These are phyloP conservation scores for Akebia trifoliata DNA, from an alignment of 164 flowering plant genomes.

Conservation along the genomic window DNA sequence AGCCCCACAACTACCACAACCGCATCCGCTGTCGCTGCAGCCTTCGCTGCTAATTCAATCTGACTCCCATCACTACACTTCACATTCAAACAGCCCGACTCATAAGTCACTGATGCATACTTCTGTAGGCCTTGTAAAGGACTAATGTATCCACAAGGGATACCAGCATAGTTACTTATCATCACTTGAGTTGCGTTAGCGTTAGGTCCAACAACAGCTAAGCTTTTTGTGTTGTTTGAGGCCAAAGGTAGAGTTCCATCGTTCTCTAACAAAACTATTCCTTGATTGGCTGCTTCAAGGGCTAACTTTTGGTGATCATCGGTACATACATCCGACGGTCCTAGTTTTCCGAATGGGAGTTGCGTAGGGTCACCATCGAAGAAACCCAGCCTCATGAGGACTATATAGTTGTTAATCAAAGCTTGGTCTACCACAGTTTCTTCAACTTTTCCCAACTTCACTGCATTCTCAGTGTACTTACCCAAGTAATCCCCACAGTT, in stretches of 20 bases:
- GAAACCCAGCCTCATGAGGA: constrained; percentile 69
- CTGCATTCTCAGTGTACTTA: constrained; percentile 44
- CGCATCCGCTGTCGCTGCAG: constrained; percentile 41
- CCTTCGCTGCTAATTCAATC: constrained; percentile 36
- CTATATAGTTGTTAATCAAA: constrained; percentile 40
- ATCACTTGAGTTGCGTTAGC: constrained; percentile 46
- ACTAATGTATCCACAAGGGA: constrained; percentile 50
- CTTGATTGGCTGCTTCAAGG: constrained; percentile 64
- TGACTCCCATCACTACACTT: constrained; percentile 23
- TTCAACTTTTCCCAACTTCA: constrained; percentile 33
- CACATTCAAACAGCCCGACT: constrained; percentile 44
- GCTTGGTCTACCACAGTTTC: constrained; percentile 45
- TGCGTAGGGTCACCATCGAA: constrained; percentile 53
- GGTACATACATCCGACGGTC: constrained; percentile 50
- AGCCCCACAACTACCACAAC: constrained; percentile 56
- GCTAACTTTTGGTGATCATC: constrained; percentile 38
- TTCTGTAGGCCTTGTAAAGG: constrained; percentile 49
- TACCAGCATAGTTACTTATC: constrained; percentile 69
- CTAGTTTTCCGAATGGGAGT: constrained; percentile 51
- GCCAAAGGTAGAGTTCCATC: constrained; percentile 43
- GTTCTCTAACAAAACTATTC: constrained; percentile 61
- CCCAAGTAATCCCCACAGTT: constrained; percentile 51
- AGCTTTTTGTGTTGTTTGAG: constrained; percentile 10
- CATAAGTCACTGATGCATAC: constrained; percentile 20
- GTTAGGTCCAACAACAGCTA: constrained; percentile 67